Conservation (phyloP, 495 filamentous ascomycete genomes). For the Neurospora discreta region DNA sequence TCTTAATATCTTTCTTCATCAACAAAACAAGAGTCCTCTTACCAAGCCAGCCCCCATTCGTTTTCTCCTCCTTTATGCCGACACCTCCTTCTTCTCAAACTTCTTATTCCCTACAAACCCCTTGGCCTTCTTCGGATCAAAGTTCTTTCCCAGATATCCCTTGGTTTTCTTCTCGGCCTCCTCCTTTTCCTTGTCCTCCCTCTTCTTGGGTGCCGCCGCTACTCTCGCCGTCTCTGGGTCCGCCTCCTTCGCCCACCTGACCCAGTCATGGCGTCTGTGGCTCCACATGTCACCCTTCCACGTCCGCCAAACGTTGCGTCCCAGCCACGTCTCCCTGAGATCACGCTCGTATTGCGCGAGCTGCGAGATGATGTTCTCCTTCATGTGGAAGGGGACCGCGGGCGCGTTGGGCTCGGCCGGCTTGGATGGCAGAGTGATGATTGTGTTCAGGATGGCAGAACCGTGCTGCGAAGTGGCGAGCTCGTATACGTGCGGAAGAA, state of each 20-base stretch:
- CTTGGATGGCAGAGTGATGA: slow-evolving; percentile 52
- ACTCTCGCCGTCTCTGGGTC: slow-evolving; percentile 22
- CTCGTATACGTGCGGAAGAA: slow-evolving; percentile 46
- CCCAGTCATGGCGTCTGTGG: slow-evolving; percentile 57
- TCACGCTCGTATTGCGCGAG: slow-evolving; percentile 43
- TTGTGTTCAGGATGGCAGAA: slow-evolving; percentile 66
- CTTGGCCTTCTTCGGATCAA: neutral
- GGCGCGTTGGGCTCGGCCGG: slow-evolving; percentile 20
- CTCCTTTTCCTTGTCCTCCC: slow-evolving; percentile 3
- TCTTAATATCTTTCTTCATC: neutral
- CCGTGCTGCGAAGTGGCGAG: slow-evolving; percentile 62
- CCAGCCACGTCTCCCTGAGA: slow-evolving; percentile 63
- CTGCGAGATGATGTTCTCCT: slow-evolving; percentile 37
- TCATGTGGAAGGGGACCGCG: slow-evolving; percentile 40
- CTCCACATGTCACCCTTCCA: slow-evolving; percentile 81
- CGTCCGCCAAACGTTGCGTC: slow-evolving; percentile 77
- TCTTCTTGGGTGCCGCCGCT: slow-evolving; percentile 13
- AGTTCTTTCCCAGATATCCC: neutral
- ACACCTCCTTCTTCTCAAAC: neutral
- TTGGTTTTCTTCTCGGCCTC: neutral
- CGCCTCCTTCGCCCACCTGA: slow-evolving; percentile 50
- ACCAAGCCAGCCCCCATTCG: neutral
- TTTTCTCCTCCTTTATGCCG: neutral
- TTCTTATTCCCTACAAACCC: neutral
- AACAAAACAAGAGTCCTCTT: neutral